Conservation (phyloP, 495 filamentous ascomycete genomes). For the Letharia lupina region DNA sequence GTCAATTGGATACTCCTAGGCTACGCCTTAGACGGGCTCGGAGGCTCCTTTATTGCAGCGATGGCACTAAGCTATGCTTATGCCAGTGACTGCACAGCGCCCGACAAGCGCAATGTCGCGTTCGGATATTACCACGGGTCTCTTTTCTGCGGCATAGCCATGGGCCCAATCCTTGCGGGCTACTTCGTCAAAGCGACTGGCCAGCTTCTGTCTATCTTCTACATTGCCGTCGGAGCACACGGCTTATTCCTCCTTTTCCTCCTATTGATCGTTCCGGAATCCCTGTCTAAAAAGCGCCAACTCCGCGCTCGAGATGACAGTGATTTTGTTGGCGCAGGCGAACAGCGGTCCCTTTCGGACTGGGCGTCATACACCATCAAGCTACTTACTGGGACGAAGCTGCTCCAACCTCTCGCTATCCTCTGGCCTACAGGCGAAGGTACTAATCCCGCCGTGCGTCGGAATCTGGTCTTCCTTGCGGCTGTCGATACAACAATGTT, state of each 20-base stretch:
- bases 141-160: slow-evolving; percentile 76
- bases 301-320: slow-evolving; percentile 57
- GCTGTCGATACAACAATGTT: slow-evolving; percentile 71
- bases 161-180: slow-evolving; percentile 73
- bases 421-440: slow-evolving; percentile 64
- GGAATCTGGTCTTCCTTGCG: slow-evolving; percentile 72
- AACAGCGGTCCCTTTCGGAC: slow-evolving; percentile 11
- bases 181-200: slow-evolving; percentile 64
- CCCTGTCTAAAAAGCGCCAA: slow-evolving; percentile 61
- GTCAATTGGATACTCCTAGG: slow-evolving; percentile 70
- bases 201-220: slow-evolving; percentile 65
- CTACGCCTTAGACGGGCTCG: slow-evolving; percentile 66
- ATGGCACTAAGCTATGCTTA: slow-evolving; percentile 80
- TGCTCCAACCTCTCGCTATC: slow-evolving; percentile 68
- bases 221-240: slow-evolving; percentile 63
- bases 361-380: slow-evolving; percentile 23
- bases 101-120: slow-evolving; percentile 66
- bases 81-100: slow-evolving; percentile 76
- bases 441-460: slow-evolving; percentile 52
- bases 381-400: slow-evolving; percentile 44
- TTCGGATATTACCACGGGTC: slow-evolving; percentile 86
- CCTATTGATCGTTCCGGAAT: slow-evolving; percentile 68
- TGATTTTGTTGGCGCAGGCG: slow-evolving; percentile 24
- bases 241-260: slow-evolving; percentile 60
- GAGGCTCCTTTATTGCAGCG: slow-evolving; percentile 75